Evolutionary conservation across 164 flowering plant genomes (phyloP).

Genomic region (Chloranthus sessilifolius): DNA sequence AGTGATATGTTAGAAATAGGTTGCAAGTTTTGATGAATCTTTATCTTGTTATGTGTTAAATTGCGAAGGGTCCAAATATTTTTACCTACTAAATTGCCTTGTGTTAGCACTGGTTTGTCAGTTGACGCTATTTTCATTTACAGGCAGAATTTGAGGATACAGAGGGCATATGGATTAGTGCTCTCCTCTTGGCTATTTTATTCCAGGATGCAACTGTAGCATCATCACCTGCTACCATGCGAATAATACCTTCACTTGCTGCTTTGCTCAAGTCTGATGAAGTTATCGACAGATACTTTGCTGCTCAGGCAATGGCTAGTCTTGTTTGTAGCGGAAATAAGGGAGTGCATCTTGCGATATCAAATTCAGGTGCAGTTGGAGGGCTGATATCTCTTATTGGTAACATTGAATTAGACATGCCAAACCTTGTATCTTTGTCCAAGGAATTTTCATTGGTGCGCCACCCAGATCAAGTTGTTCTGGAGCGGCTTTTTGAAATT

Average conservation of each 20-base stretch:
- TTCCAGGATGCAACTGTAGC: slow-evolving; percentile 65
- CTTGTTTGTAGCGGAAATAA: slow-evolving; percentile 54
- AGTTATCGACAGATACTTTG: slow-evolving; percentile 60
- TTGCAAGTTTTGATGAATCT: no score
- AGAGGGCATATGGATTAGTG: slow-evolving; percentile 75
- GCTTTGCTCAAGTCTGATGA: slow-evolving; percentile 65
- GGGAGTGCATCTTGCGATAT: slow-evolving; percentile 55
- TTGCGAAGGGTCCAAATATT: no score
- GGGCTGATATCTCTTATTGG: slow-evolving; percentile 66
- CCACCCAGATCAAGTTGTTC: slow-evolving; percentile 66
- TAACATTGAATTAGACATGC: slow-evolving; percentile 56
- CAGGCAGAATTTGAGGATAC: slow-evolving; percentile 74
- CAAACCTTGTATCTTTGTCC: slow-evolving; percentile 58
- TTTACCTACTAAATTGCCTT: background rate
- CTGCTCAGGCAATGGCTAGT: slow-evolving; percentile 87
- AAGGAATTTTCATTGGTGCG: slow-evolving; percentile 59
- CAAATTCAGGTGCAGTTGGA: slow-evolving; percentile 77
- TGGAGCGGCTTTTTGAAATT: slow-evolving; percentile 64
- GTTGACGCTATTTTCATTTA: slow-evolving; percentile 7
- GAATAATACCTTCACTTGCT: slow-evolving; percentile 65
- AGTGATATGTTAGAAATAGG: no score
- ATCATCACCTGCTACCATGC: slow-evolving; percentile 49
- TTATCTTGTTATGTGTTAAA: no score
- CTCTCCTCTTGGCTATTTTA: slow-evolving; percentile 63
- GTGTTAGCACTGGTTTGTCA: background rate